These are phyloP conservation scores for Pyrenochaeta sp. DNA, from an alignment of 2,329 filamentous ascomycete genomes.

Conservation along the genomic window DNA sequence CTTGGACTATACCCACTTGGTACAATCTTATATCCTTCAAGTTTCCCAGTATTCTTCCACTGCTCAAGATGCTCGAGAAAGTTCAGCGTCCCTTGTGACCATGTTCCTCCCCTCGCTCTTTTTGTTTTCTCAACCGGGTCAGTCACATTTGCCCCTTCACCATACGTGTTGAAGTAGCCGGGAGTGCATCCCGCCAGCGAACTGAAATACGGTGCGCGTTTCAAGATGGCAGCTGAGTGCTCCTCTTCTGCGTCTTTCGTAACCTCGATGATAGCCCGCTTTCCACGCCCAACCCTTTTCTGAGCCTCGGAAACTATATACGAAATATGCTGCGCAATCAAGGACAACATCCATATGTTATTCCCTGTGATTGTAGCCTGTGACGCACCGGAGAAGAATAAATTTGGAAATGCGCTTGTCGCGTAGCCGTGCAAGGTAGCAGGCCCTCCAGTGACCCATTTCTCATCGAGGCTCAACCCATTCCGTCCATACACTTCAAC, in stretches of 20 bases:
- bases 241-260: constrained; percentile 13
- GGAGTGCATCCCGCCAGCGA: constrained; percentile 16
- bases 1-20: background rate
- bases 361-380: background rate
- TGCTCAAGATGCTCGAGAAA: background rate
- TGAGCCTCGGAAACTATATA: constrained; percentile 5
- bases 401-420: constrained; percentile 24
- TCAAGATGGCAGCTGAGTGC: constrained; percentile 8
- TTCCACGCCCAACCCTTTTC: background rate
- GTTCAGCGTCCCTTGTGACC: background rate
- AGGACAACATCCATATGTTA: background rate
- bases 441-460: constrained; percentile 51
- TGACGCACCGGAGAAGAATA: constrained; percentile 13
- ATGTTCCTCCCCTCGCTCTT: background rate
- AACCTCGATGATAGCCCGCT: constrained; percentile 7
- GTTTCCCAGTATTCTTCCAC: background rate
- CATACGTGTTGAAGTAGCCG: constrained; percentile 13
- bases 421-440: constrained; percentile 52
- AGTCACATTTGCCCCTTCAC: background rate
- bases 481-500: constrained; percentile 53
- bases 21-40: background rate
- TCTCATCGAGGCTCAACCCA: constrained; percentile 53
- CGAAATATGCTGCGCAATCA: constrained; percentile 5
- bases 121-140: background rate
- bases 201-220: constrained; percentile 9